Evolutionary conservation across 2,329 filamentous ascomycete genomes (phyloP).

Genomic region (Ophiostoma sp.): DNA sequence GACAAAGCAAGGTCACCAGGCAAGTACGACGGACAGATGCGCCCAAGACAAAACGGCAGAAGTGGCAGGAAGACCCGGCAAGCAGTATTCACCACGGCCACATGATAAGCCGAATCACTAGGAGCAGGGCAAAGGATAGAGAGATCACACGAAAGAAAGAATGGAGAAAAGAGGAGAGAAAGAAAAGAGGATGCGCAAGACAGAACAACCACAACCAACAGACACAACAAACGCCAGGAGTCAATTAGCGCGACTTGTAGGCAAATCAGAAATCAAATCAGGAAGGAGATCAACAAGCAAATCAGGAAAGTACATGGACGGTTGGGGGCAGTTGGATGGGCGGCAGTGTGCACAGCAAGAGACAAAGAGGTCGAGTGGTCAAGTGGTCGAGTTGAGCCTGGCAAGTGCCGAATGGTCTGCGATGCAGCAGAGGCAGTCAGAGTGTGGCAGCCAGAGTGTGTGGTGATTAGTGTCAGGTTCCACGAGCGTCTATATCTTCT

Average conservation of each 20-base stretch:
- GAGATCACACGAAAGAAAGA: not conserved
- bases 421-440: no score
- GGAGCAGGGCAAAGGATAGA: not conserved
- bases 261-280: not conserved
- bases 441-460: no score
- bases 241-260: not conserved
- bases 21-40: not conserved
- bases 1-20: not conserved
- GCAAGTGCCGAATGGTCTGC: not conserved
- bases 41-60: not conserved
- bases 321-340: conserved; percentile 1
- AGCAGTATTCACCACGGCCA: not conserved
- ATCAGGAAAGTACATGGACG: not conserved
- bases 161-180: not conserved
- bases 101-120: not conserved
- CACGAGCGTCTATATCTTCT: no score
- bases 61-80: not conserved
- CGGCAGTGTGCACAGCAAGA: not conserved
- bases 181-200: not conserved
- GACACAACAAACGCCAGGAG: not conserved
- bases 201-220: not conserved
- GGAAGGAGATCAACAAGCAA: no score
- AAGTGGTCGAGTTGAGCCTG: not conserved
- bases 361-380: not conserved
- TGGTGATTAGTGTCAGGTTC: no score